These are phyloP conservation scores for Fusarium buharicum DNA, from an alignment of 2,329 filamentous ascomycete species.

Conservation along the genomic window DNA sequence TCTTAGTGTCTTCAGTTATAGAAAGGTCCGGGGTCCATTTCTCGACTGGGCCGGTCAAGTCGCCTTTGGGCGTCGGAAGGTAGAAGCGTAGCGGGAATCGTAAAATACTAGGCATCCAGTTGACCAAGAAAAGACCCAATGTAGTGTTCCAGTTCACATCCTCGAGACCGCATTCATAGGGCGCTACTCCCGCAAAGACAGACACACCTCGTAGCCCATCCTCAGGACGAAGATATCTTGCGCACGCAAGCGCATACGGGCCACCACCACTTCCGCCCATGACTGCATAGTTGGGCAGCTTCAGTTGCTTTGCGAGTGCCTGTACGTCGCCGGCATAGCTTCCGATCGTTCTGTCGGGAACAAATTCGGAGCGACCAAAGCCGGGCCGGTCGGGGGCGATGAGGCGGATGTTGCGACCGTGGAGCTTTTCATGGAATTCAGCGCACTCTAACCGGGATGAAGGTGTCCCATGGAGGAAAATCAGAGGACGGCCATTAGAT, in stretches of 20 bases:
- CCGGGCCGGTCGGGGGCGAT: slow-evolving; percentile 24
- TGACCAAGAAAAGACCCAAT: slow-evolving; percentile 8
- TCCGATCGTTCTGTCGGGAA: slow-evolving; percentile 9
- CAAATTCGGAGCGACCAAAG: slow-evolving; percentile 15
- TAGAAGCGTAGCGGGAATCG: slow-evolving; percentile 4
- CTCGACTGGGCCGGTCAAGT: slow-evolving; percentile 4
- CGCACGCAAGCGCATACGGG: slow-evolving; percentile 22
- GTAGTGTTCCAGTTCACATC: slow-evolving; percentile 14
- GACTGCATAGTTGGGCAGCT: slow-evolving; percentile 7
- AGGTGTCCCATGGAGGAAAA: slow-evolving; percentile 20
- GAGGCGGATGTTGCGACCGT: slow-evolving; percentile 1
- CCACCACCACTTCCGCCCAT: slow-evolving; percentile 25
- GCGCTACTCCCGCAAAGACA: slow-evolving; percentile 9
- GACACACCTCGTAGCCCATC: slow-evolving; percentile 15
- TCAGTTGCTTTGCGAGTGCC: slow-evolving; percentile 11
- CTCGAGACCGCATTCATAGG: slow-evolving; percentile 8
- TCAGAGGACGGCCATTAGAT: slow-evolving; percentile 2
- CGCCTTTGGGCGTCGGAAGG: background rate
- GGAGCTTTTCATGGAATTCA: slow-evolving; percentile 10
- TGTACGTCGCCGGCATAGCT: slow-evolving; percentile 13
- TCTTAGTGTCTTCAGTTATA: background rate
- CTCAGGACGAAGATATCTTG: slow-evolving; percentile 6
- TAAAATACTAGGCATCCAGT: slow-evolving; percentile 15
- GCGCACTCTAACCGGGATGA: slow-evolving; percentile 20
- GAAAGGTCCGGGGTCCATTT: background rate